Evolutionary conservation across 495 filamentous ascomycete genomes (phyloP).

Genomic region (Talaromyces stipitatus): DNA sequence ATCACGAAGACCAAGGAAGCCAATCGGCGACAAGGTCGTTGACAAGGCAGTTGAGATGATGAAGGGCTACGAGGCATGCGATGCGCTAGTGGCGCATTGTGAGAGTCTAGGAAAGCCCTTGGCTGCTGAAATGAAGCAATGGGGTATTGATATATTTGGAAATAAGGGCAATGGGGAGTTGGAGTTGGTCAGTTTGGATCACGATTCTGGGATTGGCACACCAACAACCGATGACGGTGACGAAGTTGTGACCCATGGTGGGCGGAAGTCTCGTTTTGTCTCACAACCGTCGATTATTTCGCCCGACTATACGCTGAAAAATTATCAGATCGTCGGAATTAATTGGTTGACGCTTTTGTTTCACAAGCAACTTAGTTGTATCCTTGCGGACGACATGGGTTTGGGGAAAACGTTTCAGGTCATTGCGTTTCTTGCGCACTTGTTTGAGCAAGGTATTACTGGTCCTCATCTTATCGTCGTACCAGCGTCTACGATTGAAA

Average conservation of each 20-base stretch:
- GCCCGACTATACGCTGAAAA: slow-evolving; percentile 65
- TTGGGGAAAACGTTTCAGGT: slow-evolving; percentile 96
- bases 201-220: slow-evolving; percentile 71
- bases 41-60: slow-evolving; percentile 66
- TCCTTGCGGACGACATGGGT: slow-evolving; percentile 97
- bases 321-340: slow-evolving; percentile 88
- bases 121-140: slow-evolving; percentile 60
- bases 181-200: slow-evolving; percentile 55
- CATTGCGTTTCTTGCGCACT: slow-evolving; percentile 80
- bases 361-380: slow-evolving; percentile 68
- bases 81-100: slow-evolving; percentile 66
- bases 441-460: slow-evolving; percentile 56
- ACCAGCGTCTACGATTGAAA: slow-evolving; percentile 86
- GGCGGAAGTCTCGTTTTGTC: slow-evolving; percentile 43
- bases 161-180: slow-evolving; percentile 54
- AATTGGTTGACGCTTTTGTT: slow-evolving; percentile 89
- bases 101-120: slow-evolving; percentile 62
- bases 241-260: slow-evolving; percentile 29
- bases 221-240: slow-evolving; percentile 54
- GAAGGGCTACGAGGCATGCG: slow-evolving; percentile 68
- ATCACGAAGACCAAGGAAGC: slow-evolving; percentile 41
- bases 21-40: slow-evolving; percentile 64
- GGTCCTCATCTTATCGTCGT: slow-evolving; percentile 87
- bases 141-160: slow-evolving; percentile 72
- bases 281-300: slow-evolving; percentile 69